Evolutionary conservation across 1,284 basidiomycete species (phyloP).

Genomic region (Naganishia sp.): DNA sequence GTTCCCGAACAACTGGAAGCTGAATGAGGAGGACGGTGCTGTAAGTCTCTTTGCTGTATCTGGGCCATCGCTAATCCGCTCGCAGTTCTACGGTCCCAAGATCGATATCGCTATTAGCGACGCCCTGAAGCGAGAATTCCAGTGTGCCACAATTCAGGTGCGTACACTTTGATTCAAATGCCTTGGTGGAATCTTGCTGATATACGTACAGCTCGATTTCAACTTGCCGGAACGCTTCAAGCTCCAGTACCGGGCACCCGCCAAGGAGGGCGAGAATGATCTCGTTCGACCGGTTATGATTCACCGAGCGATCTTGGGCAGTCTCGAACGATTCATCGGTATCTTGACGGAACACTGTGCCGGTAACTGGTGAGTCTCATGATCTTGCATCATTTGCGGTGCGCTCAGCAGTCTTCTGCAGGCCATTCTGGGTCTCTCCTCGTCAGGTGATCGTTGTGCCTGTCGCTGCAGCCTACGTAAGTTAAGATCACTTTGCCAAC

Average conservation of each 20-base stretch:
- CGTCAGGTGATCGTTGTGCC: conserved; percentile 93
- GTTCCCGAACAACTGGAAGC: conserved; percentile 86
- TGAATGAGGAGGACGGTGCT: conserved; percentile 95
- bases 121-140: conserved; percentile 88
- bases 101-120: conserved; percentile 98
- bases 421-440: conserved; percentile 98
- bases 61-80: neutral
- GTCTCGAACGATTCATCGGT: conserved; percentile 92
- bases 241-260: conserved; percentile 77
- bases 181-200: neutral
- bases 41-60: conserved; percentile 18
- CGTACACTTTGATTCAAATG: conserved; percentile 21
- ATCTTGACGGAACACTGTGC: conserved; percentile 97
- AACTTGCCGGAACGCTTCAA: conserved; percentile 98
- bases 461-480: conserved; percentile 79
- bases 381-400: neutral
- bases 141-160: conserved; percentile 87
- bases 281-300: conserved; percentile 91
- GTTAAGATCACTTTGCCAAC: conserved; percentile 47
- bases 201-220: conserved; percentile 81
- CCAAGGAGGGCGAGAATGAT: conserved; percentile 61
- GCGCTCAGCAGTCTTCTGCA: conserved; percentile 38
- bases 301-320: conserved; percentile 94
- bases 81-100: conserved; percentile 84
- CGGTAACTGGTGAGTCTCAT: conserved; percentile 78